Percentiles rank a stretch among this genome's conserved stretches.
Evolutionary conservation across 805 yeast species (phyloP).

Genomic region (Wickerhamiella azymoides): DNA sequence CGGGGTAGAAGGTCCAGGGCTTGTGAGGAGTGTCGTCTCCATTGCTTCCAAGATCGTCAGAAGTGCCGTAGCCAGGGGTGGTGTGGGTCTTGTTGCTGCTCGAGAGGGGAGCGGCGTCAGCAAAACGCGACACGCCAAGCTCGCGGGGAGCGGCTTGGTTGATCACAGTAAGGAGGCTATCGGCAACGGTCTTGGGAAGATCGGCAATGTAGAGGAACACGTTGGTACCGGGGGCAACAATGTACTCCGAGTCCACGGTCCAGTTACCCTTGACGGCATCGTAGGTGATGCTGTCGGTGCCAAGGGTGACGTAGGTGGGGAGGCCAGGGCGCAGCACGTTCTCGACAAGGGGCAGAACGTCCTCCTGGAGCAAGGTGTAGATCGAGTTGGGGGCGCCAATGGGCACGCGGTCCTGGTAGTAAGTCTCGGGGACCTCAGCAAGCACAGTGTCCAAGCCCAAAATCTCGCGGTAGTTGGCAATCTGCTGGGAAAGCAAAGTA

Average conservation of each 20-base stretch:
- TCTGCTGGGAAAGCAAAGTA: slow-evolving; percentile 29
- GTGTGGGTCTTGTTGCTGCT: slow-evolving; percentile 18
- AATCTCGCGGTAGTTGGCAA: slow-evolving; percentile 32
- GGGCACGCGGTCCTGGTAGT: slow-evolving; percentile 55
- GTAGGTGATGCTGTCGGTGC: slow-evolving; percentile 77
- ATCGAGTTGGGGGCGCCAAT: slow-evolving; percentile 42
- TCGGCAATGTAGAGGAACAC: slow-evolving; percentile 52
- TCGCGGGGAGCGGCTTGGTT: slow-evolving; percentile 28
- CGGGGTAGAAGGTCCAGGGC: slow-evolving; percentile 40
- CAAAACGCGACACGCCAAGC: slow-evolving; percentile 14
- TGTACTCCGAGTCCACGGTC: slow-evolving; percentile 63
- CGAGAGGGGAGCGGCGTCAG: neutral
- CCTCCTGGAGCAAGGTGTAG: slow-evolving; percentile 41
- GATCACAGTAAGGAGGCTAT: slow-evolving; percentile 36
- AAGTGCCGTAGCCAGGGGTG: slow-evolving; percentile 63
- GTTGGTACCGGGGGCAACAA: slow-evolving; percentile 73
- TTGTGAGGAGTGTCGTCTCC: slow-evolving; percentile 75
- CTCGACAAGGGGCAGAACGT: slow-evolving; percentile 37
- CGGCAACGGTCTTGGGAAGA: slow-evolving; percentile 46
- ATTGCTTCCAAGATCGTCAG: slow-evolving; percentile 68
- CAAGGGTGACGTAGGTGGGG: slow-evolving; percentile 46
- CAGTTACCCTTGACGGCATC: slow-evolving; percentile 76
- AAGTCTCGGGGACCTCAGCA: slow-evolving; percentile 53
- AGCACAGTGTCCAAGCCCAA: slow-evolving; percentile 40
- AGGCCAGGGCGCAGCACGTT: slow-evolving; percentile 15